phyloP scores from a whole-genome alignment of 306 rosid genomes.

The Cicer judaicum region DNA sequence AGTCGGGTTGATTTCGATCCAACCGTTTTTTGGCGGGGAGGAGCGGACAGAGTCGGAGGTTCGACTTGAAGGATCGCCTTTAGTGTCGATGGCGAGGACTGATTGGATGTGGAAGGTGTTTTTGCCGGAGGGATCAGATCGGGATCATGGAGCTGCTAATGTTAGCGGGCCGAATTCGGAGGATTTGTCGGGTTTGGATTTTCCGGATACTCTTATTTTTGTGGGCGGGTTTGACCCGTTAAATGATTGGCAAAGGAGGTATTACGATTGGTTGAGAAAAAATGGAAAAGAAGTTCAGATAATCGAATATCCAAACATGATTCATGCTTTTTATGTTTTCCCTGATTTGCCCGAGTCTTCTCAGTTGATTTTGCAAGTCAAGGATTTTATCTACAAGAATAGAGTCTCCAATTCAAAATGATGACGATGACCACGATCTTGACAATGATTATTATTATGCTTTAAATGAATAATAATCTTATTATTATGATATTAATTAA shows the following conservation, averaged over 20 bases:
- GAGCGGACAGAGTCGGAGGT: conserved; percentile 68
- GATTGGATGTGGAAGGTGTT: conserved; percentile 76
- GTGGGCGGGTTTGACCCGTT: conserved; percentile 77
- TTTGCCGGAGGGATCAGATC: conserved; percentile 57
- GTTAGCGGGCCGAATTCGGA: conserved; percentile 65
- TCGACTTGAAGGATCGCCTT: conserved; percentile 46
- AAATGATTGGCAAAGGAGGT: conserved; percentile 74
- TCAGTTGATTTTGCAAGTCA: conserved; percentile 50
- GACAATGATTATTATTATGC: neutral
- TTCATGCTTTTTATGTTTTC: conserved; percentile 68
- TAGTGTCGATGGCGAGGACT: conserved; percentile 51
- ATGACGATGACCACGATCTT: neutral
- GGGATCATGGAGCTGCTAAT: conserved; percentile 57
- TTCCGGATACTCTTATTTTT: conserved; percentile 63
- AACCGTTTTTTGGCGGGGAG: conserved; percentile 83
- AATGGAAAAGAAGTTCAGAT: conserved; percentile 57
- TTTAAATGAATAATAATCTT: too few species aligned
- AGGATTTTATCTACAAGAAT: conserved; percentile 51
- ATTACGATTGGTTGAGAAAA: conserved; percentile 60
- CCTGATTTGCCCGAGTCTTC: conserved; percentile 60
- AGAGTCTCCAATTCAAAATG: neutral
- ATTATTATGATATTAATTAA: too few species aligned
- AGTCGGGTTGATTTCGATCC: conserved; percentile 61
- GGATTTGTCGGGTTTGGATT: conserved; percentile 57
- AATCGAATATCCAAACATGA: conserved; percentile 59